phyloP scores from a whole-genome alignment of 2,329 filamentous ascomycete species.

The Aspergillus niger region DNA sequence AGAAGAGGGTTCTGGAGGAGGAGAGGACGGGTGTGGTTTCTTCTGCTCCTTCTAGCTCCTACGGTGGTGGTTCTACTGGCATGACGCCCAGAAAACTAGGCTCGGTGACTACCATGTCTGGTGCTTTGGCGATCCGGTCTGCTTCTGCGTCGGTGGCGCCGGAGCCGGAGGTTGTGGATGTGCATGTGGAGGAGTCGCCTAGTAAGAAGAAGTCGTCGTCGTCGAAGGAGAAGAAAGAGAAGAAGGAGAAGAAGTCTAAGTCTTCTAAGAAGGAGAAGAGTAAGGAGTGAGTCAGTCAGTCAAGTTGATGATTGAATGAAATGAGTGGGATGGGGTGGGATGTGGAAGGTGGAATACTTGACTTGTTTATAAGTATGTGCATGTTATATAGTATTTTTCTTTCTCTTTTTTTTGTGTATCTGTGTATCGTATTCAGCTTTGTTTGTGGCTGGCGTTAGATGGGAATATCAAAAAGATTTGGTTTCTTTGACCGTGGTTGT shows the following conservation, averaged over 20 bases:
- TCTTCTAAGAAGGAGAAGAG: conserved; percentile 27
- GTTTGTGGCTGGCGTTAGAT: conserved; percentile 26
- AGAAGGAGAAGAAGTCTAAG: conserved; percentile 27
- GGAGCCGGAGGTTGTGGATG: background rate
- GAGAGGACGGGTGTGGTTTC: conserved; percentile 44
- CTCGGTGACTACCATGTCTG: conserved; percentile 19
- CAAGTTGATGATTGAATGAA: too few relatives aligned
- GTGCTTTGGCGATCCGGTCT: conserved; percentile 25
- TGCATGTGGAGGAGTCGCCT: conserved; percentile 6
- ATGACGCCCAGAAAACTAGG: background rate
- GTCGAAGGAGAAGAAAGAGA: conserved; percentile 13
- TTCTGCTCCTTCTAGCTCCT: too few relatives aligned
- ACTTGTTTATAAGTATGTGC: conserved; percentile 1
- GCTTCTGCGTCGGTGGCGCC: conserved; percentile 17
- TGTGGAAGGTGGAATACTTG: background rate
- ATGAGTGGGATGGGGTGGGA: background rate
- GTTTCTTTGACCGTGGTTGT: background rate
- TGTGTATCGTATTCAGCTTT: conserved; percentile 11
- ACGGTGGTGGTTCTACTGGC: background rate
- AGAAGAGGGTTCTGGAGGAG: conserved; percentile 60
- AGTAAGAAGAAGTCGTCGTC: background rate
- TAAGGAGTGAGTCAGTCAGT: conserved; percentile 12
- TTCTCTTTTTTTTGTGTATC: background rate
- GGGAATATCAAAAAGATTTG: conserved; percentile 22
- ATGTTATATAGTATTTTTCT: conserved; percentile 20